Evolutionary conservation across 371 early-diverging fungal genomes (phyloP).

Genomic region (Fennellomyces sp.): DNA sequence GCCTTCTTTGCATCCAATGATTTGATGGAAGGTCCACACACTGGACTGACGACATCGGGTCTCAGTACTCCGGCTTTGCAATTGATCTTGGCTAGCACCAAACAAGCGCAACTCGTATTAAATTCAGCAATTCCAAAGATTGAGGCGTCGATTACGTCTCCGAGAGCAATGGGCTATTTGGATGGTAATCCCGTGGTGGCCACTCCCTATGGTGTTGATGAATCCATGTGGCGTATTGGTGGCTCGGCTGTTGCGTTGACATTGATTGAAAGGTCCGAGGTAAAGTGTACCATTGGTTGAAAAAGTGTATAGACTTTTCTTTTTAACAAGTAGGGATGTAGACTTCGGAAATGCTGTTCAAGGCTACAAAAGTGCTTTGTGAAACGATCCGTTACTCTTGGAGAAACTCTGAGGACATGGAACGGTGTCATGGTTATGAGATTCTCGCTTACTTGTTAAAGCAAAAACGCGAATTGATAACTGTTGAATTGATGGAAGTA

Average conservation of each 20-base stretch:
- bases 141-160: constrained; percentile 47
- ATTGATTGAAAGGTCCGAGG: constrained; percentile 65
- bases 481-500: constrained; percentile 61
- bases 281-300: constrained; percentile 21
- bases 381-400: constrained; percentile 69
- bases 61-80: constrained; percentile 31
- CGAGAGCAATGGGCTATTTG: constrained; percentile 52
- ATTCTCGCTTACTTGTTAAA: constrained; percentile 70
- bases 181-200: constrained; percentile 60
- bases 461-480: constrained; percentile 63
- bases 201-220: constrained; percentile 63
- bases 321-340: no score
- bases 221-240: constrained; percentile 77
- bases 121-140: constrained; percentile 68
- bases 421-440: constrained; percentile 72
- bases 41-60: constrained; percentile 43
- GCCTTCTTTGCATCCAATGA: constrained; percentile 66
- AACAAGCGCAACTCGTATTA: constrained; percentile 42
- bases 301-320: not conserved
- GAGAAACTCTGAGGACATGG: constrained; percentile 79
- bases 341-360: constrained; percentile 60
- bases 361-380: constrained; percentile 62
- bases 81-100: constrained; percentile 16
- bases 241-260: constrained; percentile 69
- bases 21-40: constrained; percentile 46